A percentile compares a stretch with the other conserved stretches of the same genome.
phyloP scores from a whole-genome alignment of 2,329 filamentous ascomycete species.

The Aspergillus novofumigatus region DNA sequence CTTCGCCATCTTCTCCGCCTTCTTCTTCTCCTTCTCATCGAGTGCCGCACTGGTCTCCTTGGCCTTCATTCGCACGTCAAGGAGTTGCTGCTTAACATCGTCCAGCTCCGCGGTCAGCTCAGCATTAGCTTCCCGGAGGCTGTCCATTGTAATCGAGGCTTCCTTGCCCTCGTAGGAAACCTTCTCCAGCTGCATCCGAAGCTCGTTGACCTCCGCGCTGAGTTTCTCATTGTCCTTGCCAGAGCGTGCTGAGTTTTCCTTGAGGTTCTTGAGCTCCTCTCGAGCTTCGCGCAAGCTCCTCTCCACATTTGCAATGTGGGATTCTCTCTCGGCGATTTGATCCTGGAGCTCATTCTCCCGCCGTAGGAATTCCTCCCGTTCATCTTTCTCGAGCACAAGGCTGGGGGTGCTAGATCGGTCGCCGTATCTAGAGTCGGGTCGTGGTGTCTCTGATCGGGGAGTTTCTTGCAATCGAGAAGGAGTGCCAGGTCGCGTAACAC shows the following conservation, averaged over 20 bases:
- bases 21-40: conserved; percentile 97
- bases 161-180: conserved; percentile 95
- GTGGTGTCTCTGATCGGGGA: conserved; percentile 55
- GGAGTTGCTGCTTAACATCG: conserved; percentile 90
- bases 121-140: conserved; percentile 88
- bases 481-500: conserved; percentile 40
- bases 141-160: conserved; percentile 95
- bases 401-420: conserved; percentile 85
- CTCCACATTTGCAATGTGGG: conserved; percentile 71
- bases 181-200: conserved; percentile 95
- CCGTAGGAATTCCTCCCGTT: conserved; percentile 90
- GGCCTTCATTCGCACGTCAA: conserved; percentile 94
- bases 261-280: conserved; percentile 79
- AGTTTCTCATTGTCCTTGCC: conserved; percentile 89
- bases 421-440: conserved; percentile 64
- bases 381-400: conserved; percentile 87
- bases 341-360: conserved; percentile 97
- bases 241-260: conserved; percentile 77
- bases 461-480: conserved; percentile 42
- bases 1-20: conserved; percentile 98
- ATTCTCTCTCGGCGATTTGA: conserved; percentile 89
- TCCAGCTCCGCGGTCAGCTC: conserved; percentile 90
- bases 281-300: conserved; percentile 76
- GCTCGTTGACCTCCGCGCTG: conserved; percentile 79
- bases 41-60: conserved; percentile 86